Evolutionary conservation across 2,329 filamentous ascomycete genomes (phyloP).

Genomic region (Dactylellina leptospora): DNA sequence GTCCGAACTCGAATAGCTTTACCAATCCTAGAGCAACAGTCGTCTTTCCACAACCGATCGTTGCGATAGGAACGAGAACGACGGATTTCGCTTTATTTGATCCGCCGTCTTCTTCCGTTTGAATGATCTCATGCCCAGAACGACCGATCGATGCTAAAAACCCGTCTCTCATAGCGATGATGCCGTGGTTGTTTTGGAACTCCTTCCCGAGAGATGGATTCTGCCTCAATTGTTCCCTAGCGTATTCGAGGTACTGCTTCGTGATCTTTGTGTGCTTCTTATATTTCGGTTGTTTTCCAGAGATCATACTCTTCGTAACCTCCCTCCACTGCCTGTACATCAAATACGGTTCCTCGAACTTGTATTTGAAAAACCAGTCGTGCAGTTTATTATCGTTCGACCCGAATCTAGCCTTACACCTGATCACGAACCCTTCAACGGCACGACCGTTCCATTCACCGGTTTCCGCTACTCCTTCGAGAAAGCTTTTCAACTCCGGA

Average conservation of each 20-base stretch:
- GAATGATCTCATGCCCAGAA: conserved; percentile 75
- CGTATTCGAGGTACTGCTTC: conserved; percentile 86
- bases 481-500: conserved; percentile 76
- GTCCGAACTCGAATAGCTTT: conserved; percentile 88
- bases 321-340: conserved; percentile 99
- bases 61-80: conserved; percentile 82
- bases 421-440: conserved; percentile 95
- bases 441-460: conserved; percentile 90
- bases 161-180: conserved; percentile 87
- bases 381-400: conserved; percentile 68
- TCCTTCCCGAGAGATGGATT: conserved; percentile 73
- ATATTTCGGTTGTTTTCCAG: conserved; percentile 75
- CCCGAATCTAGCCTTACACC: conserved; percentile 74
- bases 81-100: conserved; percentile 70
- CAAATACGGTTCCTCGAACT: conserved; percentile 97
- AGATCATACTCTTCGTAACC: conserved; percentile 88
- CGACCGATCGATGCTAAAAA: conserved; percentile 85
- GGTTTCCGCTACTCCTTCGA: conserved; percentile 85
- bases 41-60: conserved; percentile 96
- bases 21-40: conserved; percentile 83
- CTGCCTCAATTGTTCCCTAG: conserved; percentile 74
- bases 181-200: conserved; percentile 91
- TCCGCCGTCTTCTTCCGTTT: conserved; percentile 71
- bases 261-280: conserved; percentile 91
- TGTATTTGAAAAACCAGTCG: conserved; percentile 99